Evolutionary conservation across 495 filamentous ascomycete genomes (phyloP).

Genomic region (Penicillium manginii): DNA sequence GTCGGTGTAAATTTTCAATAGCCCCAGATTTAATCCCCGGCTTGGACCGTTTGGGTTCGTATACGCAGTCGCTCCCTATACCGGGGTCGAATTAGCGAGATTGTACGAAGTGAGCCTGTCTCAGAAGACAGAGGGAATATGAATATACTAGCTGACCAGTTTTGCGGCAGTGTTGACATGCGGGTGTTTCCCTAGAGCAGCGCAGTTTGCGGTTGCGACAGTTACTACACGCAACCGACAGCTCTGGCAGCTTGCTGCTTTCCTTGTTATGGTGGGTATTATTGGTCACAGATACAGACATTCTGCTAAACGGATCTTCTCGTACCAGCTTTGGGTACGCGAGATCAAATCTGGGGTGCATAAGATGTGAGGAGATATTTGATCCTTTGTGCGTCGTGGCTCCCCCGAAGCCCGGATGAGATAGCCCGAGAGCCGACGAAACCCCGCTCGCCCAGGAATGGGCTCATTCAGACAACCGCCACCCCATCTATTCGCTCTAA

Average conservation of each 20-base stretch:
- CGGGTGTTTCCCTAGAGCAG: slow-evolving; percentile 24
- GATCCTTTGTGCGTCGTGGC: neutral
- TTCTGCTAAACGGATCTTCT: neutral
- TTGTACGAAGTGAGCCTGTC: neutral
- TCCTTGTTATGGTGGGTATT: slow-evolving; percentile 4
- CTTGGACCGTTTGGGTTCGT: slow-evolving; percentile 24
- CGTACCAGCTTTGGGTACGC: neutral
- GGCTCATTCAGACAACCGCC: no score
- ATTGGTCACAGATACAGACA: slow-evolving; percentile 4
- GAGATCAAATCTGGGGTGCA: neutral
- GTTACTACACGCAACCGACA: slow-evolving; percentile 4
- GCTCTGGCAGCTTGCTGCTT: slow-evolving; percentile 10
- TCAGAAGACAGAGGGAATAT: neutral
- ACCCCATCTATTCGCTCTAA: no score
- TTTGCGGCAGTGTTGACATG: slow-evolving; percentile 9
- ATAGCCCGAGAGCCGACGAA: neutral
- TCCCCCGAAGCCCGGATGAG: neutral
- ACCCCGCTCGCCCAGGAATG: neutral
- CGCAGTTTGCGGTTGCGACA: slow-evolving; percentile 21
- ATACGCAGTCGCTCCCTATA: slow-evolving; percentile 18
- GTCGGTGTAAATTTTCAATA: slow-evolving; percentile 27
- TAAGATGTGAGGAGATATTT: neutral
- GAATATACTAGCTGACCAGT: slow-evolving; percentile 5
- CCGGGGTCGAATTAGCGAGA: slow-evolving; percentile 1
- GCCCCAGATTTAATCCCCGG: slow-evolving; percentile 30